Percentiles rank a stretch among this genome's conserved stretches.
Evolutionary conservation across 495 filamentous ascomycete species (phyloP).

Genomic region (Lasiosphaeriaceae sp.): DNA sequence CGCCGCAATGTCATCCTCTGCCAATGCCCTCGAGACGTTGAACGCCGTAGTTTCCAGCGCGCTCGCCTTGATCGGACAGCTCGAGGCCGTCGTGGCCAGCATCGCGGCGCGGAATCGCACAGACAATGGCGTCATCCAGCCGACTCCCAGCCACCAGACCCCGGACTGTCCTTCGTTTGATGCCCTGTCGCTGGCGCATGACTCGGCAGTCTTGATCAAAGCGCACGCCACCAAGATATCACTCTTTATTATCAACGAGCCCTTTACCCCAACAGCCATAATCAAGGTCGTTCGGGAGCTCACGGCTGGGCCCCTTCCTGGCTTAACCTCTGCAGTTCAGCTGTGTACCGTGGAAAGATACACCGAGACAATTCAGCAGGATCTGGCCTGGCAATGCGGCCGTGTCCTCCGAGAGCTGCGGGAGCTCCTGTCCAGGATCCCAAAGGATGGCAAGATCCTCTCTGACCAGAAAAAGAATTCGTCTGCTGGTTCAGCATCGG

Average conservation of each 20-base stretch:
- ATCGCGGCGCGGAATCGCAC: conserved; percentile 17
- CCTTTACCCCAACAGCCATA: conserved; percentile 77
- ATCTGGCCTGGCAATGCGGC: conserved; percentile 46
- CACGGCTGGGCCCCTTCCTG: conserved; percentile 62
- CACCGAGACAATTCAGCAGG: conserved; percentile 54
- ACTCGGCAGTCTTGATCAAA: conserved; percentile 62
- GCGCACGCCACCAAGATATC: conserved; percentile 84
- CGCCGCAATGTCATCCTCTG: conserved; percentile 17
- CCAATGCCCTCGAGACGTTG: conserved; percentile 19
- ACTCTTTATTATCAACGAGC: conserved; percentile 75
- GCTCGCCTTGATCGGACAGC: conserved; percentile 30
- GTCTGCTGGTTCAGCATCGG: conserved; percentile 25
- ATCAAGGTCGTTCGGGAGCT: conserved; percentile 61
- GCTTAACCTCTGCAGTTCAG: conserved; percentile 64
- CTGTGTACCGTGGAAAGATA: conserved; percentile 55
- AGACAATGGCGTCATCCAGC: neutral
- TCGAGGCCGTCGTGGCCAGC: conserved; percentile 32
- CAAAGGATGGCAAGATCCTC: conserved; percentile 44
- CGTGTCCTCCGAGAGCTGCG: conserved; percentile 46
- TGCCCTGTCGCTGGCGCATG: conserved; percentile 56
- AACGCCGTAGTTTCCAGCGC: conserved; percentile 20
- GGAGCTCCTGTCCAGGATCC: conserved; percentile 41
- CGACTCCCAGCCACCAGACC: conserved; percentile 2
- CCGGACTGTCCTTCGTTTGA: conserved; percentile 22
- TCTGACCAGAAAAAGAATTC: conserved; percentile 40